Conservation (phyloP, 2,329 filamentous ascomycete species). For the Ophiobolus disseminans region DNA sequence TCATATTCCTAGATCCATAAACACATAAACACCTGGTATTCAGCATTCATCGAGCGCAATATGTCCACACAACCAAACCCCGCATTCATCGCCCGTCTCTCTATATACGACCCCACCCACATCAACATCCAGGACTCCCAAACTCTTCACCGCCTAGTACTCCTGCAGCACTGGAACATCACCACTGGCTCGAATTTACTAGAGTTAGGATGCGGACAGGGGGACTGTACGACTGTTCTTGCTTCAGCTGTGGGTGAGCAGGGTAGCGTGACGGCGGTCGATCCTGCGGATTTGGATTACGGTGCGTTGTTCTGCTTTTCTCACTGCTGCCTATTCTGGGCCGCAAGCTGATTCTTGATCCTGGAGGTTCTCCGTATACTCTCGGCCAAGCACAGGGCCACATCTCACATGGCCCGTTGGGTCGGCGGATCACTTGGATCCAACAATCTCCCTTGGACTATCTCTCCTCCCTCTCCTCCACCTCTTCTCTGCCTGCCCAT, state of each 20-base stretch:
- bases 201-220: constrained; percentile 68
- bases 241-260: constrained; percentile 56
- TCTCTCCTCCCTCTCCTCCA: constrained; percentile 14
- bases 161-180: constrained; percentile 31
- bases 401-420: constrained; percentile 52
- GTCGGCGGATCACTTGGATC: constrained; percentile 55
- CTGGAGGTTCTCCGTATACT: constrained; percentile 51
- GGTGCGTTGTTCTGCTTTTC: constrained; percentile 31
- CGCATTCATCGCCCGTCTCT: constrained; percentile 21
- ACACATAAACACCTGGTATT: too few species aligned
- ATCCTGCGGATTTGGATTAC: constrained; percentile 61
- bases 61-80: constrained; percentile 22
- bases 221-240: constrained; percentile 63
- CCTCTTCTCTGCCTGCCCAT: constrained; percentile 9
- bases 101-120: constrained; percentile 23
- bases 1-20: too few species aligned
- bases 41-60: too few species aligned
- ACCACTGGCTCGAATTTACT: constrained; percentile 54
- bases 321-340: neutral
- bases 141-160: constrained; percentile 29
- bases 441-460: constrained; percentile 45
- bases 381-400: constrained; percentile 58
- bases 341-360: constrained; percentile 4
- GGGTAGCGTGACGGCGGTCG: constrained; percentile 58
- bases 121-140: constrained; percentile 29